Base-by-base conservation (phyloP, 495 filamentous ascomycete species). In the Cercophora samala region DNA sequence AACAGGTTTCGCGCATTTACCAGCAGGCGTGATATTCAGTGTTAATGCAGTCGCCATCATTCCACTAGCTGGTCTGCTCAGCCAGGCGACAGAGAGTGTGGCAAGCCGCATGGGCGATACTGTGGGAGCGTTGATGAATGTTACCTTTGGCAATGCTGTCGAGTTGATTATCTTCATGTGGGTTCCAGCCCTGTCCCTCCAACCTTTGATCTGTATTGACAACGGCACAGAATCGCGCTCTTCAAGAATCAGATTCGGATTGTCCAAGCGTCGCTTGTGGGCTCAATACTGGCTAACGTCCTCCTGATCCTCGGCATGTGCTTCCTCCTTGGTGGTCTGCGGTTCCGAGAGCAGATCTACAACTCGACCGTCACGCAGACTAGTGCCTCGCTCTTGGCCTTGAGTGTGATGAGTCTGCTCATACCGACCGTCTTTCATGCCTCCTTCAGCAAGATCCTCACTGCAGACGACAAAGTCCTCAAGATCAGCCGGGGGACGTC, bases 361-460 rank as follows among this genome's bases (percentile, higher is more conserved):
- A 97, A 97, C 77, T 95, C 87, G 78, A 96, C 91, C 24, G 91
- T 96, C 60, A 97, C 93, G 2, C 92, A 97, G 78, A 97, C 95
- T 91, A 97, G 93, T 72, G 92, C 93, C 26, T 96, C 91, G 79
- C 82, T 97, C 58, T 87, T 97, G 67, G 93, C 91, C 81, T 80
- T 97, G 77, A 92, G 90, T 73, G 93, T 96, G 21, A 92, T 89
- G 75, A 96, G 92, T 79, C 81, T 97, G 4, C 79, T 96, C 2
- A 77, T 96, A 6, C 91, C 91, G 82, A 96, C 93, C 54, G 93
- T 92, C 11, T 96, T 96, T 79, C 92, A 96, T 72, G 90, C 91
- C n/a, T 93, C 92, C 0, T 96, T 91, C 77, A 87, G 79, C 53
- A 82, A 87, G 71, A 73, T 71, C n/a, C 69, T 29, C 0, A 77